Conservation (phyloP, 495 filamentous ascomycete species). For the Clavariopsis aquatica region DNA sequence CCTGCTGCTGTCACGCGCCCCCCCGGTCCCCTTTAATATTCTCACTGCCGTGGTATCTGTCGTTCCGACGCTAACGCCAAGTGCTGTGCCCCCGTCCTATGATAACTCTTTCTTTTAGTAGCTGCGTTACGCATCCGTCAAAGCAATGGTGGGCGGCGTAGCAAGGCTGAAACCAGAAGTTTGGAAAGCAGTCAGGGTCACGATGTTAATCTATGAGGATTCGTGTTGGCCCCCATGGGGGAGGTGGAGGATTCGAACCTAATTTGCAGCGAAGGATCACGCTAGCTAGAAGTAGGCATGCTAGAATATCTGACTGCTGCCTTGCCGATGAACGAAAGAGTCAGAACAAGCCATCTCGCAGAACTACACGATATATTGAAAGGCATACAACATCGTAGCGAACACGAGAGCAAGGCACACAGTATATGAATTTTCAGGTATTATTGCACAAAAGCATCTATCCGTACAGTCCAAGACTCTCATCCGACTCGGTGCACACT, state of each 20-base stretch:
- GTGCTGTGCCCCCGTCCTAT: background rate
- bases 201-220: too few relatives aligned
- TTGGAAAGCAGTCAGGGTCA: background rate
- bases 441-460: constrained; percentile 25
- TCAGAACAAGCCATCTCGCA: too few relatives aligned
- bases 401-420: constrained; percentile 7
- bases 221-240: background rate
- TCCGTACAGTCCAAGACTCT: constrained; percentile 1
- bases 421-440: constrained; percentile 25
- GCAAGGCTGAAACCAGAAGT: background rate
- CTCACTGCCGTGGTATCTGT: background rate
- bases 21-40: too few relatives aligned
- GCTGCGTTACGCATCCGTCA: background rate
- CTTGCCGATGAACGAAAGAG: too few relatives aligned
- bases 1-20: too few relatives aligned
- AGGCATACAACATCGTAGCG: background rate
- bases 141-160: background rate
- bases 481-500: background rate
- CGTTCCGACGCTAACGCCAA: background rate
- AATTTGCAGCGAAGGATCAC: background rate
- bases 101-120: background rate
- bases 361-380: background rate
- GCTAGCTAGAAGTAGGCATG: background rate
- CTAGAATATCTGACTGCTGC: background rate
- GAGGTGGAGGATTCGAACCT: background rate